Percentiles rank a stretch among this genome's conserved stretches.
Evolutionary conservation across 352 stramenopile species (phyloP).

Genomic region (Phytophthora agathidicida): DNA sequence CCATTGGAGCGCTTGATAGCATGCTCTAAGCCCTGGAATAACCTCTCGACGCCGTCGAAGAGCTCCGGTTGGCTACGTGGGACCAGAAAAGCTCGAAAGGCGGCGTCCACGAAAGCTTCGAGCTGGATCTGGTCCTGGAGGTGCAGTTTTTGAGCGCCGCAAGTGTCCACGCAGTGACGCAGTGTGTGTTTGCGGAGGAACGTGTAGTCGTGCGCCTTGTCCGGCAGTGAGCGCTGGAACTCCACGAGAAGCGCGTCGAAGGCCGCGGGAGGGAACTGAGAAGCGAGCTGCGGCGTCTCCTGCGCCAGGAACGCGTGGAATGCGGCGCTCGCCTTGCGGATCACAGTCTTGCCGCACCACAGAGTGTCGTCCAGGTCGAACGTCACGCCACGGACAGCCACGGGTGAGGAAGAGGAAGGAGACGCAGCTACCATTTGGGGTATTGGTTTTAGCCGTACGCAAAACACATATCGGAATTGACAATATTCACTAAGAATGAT

Average conservation of each 20-base stretch:
- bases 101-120: constrained; percentile 51
- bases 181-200: constrained; percentile 70
- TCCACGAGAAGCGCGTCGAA: constrained; percentile 50
- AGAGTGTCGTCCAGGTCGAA: constrained; percentile 87
- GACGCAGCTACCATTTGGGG: too few species aligned
- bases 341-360: constrained; percentile 64
- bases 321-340: constrained; percentile 44
- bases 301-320: constrained; percentile 59
- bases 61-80: constrained; percentile 64
- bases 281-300: constrained; percentile 37
- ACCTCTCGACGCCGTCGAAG: constrained; percentile 58
- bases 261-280: constrained; percentile 44
- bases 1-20: constrained; percentile 25
- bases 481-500: too few species aligned
- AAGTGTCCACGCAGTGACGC: constrained; percentile 42
- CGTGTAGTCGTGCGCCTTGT: constrained; percentile 70
- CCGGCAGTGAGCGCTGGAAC: constrained; percentile 50
- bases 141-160: constrained; percentile 27
- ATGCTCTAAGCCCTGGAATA: constrained; percentile 46
- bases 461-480: too few species aligned
- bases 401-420: too few species aligned
- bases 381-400: constrained; percentile 56
- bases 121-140: constrained; percentile 24
- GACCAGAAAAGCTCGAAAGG: constrained; percentile 64
- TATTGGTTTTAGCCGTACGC: too few species aligned